Conservation (phyloP, 176 grass and related monocot genomes). For the Aegilops umbellulata region DNA sequence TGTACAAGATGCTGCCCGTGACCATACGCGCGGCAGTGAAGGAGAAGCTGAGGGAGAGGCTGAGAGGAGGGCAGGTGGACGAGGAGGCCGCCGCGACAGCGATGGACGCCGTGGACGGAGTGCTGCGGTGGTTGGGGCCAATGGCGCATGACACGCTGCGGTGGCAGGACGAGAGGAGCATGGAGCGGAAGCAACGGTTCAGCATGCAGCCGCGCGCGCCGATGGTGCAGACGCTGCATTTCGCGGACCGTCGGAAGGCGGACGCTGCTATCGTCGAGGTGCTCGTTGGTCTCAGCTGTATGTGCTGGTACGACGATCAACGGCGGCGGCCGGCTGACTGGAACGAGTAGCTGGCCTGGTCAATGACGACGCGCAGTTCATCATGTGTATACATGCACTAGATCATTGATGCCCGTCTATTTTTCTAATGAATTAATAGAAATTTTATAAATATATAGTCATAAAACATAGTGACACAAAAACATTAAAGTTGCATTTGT, state of each 20-base stretch:
- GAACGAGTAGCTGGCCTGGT: neutral
- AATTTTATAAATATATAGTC: too few relatives aligned
- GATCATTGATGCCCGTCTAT: too few relatives aligned
- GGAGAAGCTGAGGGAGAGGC: conserved; percentile 53
- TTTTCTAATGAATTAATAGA: too few relatives aligned
- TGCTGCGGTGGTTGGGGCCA: conserved; percentile 65
- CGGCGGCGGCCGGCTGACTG: conserved; percentile 17
- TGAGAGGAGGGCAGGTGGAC: conserved; percentile 44
- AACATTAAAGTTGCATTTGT: too few relatives aligned
- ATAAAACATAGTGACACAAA: too few relatives aligned
- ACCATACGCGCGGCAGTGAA: conserved; percentile 56
- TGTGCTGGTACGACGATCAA: conserved; percentile 70
- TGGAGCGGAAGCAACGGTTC: conserved; percentile 77
- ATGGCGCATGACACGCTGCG: conserved; percentile 71
- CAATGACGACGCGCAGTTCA: neutral
- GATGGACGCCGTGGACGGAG: conserved; percentile 33
- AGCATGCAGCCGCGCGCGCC: conserved; percentile 42
- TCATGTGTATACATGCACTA: neutral
- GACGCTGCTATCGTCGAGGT: conserved; percentile 70
- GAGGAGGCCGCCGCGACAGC: conserved; percentile 37
- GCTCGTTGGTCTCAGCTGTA: conserved; percentile 66
- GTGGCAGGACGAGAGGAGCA: conserved; percentile 75
- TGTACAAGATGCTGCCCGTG: conserved; percentile 75
- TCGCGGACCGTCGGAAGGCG: conserved; percentile 67
- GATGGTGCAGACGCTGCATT: conserved; percentile 82